Percentiles rank a stretch among this genome's conserved stretches.
phyloP scores from a whole-genome alignment of 352 stramenopile species.

The Globisporangium ultimum region DNA sequence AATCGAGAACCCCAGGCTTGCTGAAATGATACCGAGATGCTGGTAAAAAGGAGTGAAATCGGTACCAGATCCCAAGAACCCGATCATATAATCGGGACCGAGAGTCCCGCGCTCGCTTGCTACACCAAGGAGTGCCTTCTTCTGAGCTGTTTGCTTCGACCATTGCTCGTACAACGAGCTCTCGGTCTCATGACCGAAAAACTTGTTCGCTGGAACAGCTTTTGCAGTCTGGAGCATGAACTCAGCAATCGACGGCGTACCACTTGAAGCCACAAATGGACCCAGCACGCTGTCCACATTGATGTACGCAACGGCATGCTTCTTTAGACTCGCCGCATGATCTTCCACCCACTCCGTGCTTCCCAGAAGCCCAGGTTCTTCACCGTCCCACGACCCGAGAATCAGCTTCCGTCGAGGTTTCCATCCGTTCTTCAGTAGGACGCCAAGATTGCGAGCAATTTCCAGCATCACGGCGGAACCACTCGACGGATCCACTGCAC shows the following conservation, averaged over 20 bases:
- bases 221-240: constrained; percentile 53
- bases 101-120: constrained; percentile 22
- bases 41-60: constrained; percentile 80
- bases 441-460: constrained; percentile 67
- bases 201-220: constrained; percentile 51
- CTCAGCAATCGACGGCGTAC: constrained; percentile 65
- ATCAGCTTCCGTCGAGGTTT: constrained; percentile 68
- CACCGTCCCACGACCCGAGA: constrained; percentile 80
- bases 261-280: constrained; percentile 35
- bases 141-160: constrained; percentile 24
- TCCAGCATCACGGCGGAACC: constrained; percentile 81
- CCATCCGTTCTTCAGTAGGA: constrained; percentile 67
- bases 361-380: constrained; percentile 82
- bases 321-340: constrained; percentile 39
- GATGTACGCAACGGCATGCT: constrained; percentile 74
- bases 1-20: constrained; percentile 58
- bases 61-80: constrained; percentile 46
- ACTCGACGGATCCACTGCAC: constrained; percentile 81
- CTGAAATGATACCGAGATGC: constrained; percentile 73
- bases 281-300: constrained; percentile 83
- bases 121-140: constrained; percentile 8
- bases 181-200: constrained; percentile 21
- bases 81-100: constrained; percentile 33
- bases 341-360: constrained; percentile 83
- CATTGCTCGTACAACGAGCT: constrained; percentile 37